phyloP scores from a whole-genome alignment of 169 alveolate genomes.

The Cryptosporidium meleagridis region DNA sequence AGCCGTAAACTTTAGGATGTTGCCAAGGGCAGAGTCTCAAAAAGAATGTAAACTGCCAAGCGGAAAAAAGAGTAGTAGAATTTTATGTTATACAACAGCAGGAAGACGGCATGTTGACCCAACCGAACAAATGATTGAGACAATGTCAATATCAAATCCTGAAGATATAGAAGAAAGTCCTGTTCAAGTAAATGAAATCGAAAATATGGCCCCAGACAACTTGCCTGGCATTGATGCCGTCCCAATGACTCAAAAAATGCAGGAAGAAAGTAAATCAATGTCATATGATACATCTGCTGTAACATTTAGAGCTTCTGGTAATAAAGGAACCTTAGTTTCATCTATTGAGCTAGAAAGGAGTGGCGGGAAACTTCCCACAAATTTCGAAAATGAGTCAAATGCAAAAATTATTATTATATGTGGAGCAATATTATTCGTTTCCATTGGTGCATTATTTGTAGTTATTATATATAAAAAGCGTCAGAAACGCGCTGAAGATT shows the following conservation, averaged over 20 bases:
- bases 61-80: slow-evolving; percentile 63
- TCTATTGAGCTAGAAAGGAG: slow-evolving; percentile 31
- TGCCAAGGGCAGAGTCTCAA: slow-evolving; percentile 74
- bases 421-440: slow-evolving; percentile 33
- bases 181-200: neutral
- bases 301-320: slow-evolving; percentile 1
- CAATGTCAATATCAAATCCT: slow-evolving; percentile 66
- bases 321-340: slow-evolving; percentile 26
- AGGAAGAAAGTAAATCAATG: slow-evolving; percentile 3
- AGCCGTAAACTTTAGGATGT: slow-evolving; percentile 68
- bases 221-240: slow-evolving; percentile 34
- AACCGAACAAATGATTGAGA: slow-evolving; percentile 61
- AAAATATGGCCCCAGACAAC: neutral
- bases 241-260: slow-evolving; percentile 59
- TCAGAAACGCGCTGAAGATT: neutral
- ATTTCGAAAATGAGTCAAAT: neutral
- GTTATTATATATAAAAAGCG: slow-evolving; percentile 41
- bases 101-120: slow-evolving; percentile 75
- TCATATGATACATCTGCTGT: slow-evolving; percentile 31
- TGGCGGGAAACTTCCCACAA: neutral
- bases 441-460: slow-evolving; percentile 26
- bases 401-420: neutral
- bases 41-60: slow-evolving; percentile 71
- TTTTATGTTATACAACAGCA: slow-evolving; percentile 63
- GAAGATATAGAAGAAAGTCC: slow-evolving; percentile 26